Conservation (phyloP, 768 basidiomycete genomes). For the Exidia glandulosa region DNA sequence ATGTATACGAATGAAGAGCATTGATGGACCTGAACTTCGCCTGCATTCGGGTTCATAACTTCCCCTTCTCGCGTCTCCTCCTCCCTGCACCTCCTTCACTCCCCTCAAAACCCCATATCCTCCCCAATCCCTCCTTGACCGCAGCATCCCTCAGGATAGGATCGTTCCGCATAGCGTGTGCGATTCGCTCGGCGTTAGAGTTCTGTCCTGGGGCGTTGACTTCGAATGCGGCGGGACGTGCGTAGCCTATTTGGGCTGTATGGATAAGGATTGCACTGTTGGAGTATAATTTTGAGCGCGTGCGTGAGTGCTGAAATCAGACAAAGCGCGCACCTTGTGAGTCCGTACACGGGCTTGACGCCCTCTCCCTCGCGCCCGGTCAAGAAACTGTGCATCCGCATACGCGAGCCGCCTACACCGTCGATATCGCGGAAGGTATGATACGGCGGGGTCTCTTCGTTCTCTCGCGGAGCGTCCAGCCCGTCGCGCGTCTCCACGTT, state of each 20-base stretch:
- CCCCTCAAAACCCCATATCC: not conserved
- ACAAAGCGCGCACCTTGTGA: conserved; percentile 60
- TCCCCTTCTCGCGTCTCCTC: too few species aligned
- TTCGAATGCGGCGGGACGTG: conserved; percentile 32
- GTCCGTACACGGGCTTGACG: conserved; percentile 78
- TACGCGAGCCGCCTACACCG: conserved; percentile 20
- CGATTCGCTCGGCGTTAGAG: conserved; percentile 30
- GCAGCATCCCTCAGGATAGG: not conserved
- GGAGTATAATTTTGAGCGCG: not conserved
- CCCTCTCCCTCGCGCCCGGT: conserved; percentile 80
- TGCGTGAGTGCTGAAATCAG: not conserved
- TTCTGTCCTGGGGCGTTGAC: conserved; percentile 33
- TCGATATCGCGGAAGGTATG: conserved; percentile 51
- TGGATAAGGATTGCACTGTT: conserved; percentile 41
- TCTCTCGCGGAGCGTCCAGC: too few species aligned
- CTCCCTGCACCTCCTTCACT: too few species aligned
- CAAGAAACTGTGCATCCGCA: conserved; percentile 67
- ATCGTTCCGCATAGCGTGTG: conserved; percentile 17
- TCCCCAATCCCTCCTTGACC: not conserved
- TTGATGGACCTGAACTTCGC: too few species aligned
- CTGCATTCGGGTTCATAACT: too few species aligned
- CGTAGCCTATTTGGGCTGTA: conserved; percentile 39
- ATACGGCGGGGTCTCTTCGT: conserved; percentile 32
- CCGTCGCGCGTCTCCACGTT: not conserved
- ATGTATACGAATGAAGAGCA: too few species aligned